Evolutionary conservation across 1,139 yeast genomes (phyloP).

Genomic region (Suhomyces anneliseae): DNA sequence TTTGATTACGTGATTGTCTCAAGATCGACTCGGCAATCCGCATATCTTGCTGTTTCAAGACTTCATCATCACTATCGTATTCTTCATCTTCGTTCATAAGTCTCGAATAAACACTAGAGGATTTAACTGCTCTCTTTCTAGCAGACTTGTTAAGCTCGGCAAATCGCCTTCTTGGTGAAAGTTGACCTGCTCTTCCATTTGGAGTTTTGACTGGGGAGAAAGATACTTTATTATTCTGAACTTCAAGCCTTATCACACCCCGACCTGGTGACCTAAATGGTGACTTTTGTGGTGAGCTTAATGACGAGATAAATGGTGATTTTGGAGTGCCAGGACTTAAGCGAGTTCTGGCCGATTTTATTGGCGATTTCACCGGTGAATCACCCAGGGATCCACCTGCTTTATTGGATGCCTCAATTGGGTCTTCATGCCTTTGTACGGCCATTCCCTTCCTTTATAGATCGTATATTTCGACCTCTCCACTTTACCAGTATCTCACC

Average conservation of each 20-base stretch:
- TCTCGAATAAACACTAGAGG: constrained; percentile 27
- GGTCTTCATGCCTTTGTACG: background rate
- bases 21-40: constrained; percentile 48
- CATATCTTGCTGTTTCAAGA: constrained; percentile 36
- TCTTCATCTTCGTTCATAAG: constrained; percentile 38
- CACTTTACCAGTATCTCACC: too few relatives aligned
- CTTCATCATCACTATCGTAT: constrained; percentile 29
- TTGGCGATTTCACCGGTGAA: too few relatives aligned
- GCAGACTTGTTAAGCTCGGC: constrained; percentile 52
- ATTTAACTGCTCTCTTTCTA: constrained; percentile 44
- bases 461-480: background rate
- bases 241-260: constrained; percentile 21
- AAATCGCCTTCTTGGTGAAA: constrained; percentile 45
- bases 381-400: too few relatives aligned
- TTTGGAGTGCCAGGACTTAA: background rate
- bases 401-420: background rate
- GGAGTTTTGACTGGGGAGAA: constrained; percentile 37
- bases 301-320: background rate
- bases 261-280: constrained; percentile 23
- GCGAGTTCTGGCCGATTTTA: background rate
- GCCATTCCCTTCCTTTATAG: background rate
- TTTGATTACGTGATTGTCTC: constrained; percentile 23
- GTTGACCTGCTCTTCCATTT: constrained; percentile 47
- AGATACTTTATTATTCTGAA: constrained; percentile 5
- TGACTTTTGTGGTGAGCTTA: constrained; percentile 6